These are phyloP conservation scores for Sphagnum magellanicum DNA, from an alignment of 228 moss, liverwort and hornwort genomes.

Conservation along the genomic window DNA sequence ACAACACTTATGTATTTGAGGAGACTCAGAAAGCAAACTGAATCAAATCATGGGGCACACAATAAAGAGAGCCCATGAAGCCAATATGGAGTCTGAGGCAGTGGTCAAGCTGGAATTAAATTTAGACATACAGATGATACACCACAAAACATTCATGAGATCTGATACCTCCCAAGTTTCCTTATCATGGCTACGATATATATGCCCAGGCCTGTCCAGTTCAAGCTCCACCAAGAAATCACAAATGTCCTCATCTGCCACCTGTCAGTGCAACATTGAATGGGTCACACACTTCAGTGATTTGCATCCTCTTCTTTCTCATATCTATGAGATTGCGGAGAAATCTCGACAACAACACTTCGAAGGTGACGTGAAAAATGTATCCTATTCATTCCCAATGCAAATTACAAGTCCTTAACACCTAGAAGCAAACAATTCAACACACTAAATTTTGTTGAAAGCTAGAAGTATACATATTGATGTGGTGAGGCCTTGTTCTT, in stretches of 20 bases:
- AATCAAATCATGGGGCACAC: neutral
- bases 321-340: neutral
- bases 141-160: neutral
- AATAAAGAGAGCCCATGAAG: neutral
- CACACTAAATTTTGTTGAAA: neutral
- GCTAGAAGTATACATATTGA: constrained; percentile 57
- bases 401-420: neutral
- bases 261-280: constrained; percentile 15
- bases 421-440: neutral
- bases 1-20: neutral
- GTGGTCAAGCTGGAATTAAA: neutral
- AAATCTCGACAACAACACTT: neutral
- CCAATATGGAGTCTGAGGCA: neutral
- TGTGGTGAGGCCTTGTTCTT: constrained; percentile 58
- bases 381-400: neutral
- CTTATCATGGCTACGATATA: constrained; percentile 52
- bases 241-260: constrained; percentile 56
- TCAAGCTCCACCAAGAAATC: constrained; percentile 73
- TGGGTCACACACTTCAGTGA: neutral
- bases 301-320: neutral
- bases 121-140: neutral
- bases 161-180: constrained; percentile 53
- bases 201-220: constrained; percentile 47
- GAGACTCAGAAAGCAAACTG: neutral
- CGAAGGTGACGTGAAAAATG: neutral